phyloP scores from a whole-genome alignment of 1,139 yeast genomes.

The Zhuliangozyma blackwelliae region DNA sequence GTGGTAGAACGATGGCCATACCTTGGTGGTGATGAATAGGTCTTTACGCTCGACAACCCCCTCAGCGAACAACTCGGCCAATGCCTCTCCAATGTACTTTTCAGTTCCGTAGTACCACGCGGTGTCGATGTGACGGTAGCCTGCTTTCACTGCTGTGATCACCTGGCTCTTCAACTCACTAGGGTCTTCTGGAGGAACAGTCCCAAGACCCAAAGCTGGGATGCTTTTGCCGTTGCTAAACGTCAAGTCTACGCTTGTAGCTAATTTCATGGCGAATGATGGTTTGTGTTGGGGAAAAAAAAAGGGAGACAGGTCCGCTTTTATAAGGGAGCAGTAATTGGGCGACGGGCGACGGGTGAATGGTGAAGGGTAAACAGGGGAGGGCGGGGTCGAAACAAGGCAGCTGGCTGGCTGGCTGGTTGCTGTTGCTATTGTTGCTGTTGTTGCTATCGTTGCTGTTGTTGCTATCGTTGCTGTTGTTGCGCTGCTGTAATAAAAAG shows the following conservation, averaged over 20 bases:
- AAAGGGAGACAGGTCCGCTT: too few relatives aligned
- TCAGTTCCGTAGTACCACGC: slow-evolving; percentile 52
- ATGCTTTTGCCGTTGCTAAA: slow-evolving; percentile 30
- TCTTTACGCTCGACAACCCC: slow-evolving; percentile 54
- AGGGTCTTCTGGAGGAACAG: slow-evolving; percentile 31
- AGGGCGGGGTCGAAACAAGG: too few relatives aligned
- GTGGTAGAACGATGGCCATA: slow-evolving; percentile 46
- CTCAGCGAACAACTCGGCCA: slow-evolving; percentile 43
- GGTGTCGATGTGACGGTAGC: slow-evolving; percentile 39
- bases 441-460: too few relatives aligned
- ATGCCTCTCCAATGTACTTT: slow-evolving; percentile 45
- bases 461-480: too few relatives aligned
- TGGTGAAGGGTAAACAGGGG: too few relatives aligned
- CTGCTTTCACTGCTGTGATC: slow-evolving; percentile 36
- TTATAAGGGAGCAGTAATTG: too few relatives aligned
- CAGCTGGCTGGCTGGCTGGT: too few relatives aligned
- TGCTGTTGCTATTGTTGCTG: too few relatives aligned
- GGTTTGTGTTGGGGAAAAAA: too few relatives aligned
- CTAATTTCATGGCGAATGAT: slow-evolving; percentile 10
- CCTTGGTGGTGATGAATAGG: slow-evolving; percentile 56
- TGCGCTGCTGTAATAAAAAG: too few relatives aligned
- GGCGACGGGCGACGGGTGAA: too few relatives aligned
- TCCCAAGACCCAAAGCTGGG: slow-evolving; percentile 41
- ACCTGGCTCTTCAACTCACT: slow-evolving; percentile 34
- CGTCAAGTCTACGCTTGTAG: slow-evolving; percentile 18